phyloP scores from a whole-genome alignment of 2,329 filamentous ascomycete genomes.

The Xylariaceae sp. region DNA sequence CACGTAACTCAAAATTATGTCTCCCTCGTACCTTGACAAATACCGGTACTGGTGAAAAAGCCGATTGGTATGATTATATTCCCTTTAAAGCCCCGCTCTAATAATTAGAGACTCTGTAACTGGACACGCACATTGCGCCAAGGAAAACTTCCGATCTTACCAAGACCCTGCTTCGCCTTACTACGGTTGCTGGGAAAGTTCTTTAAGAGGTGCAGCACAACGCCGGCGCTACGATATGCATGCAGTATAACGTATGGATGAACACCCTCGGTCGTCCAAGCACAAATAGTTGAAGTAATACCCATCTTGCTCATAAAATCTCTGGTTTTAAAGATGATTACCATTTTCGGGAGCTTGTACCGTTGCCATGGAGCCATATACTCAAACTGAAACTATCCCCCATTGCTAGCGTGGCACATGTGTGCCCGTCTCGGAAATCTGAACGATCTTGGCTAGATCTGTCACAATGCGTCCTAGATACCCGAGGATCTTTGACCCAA shows the following conservation, averaged over 20 bases:
- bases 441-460: slow-evolving; percentile 15
- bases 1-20: too few relatives aligned
- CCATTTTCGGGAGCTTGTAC: not conserved
- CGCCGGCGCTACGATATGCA: slow-evolving; percentile 1
- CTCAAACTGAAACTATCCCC: not conserved
- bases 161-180: slow-evolving; percentile 9
- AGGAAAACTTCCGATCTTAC: not conserved
- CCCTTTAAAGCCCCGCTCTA: not conserved
- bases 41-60: not conserved
- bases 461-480: slow-evolving; percentile 18
- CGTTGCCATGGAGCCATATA: not conserved
- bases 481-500: slow-evolving; percentile 10
- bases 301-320: not conserved
- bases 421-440: not conserved
- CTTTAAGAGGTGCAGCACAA: slow-evolving; percentile 5
- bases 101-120: not conserved
- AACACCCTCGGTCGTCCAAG: not conserved
- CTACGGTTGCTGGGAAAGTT: slow-evolving; percentile 7
- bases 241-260: not conserved
- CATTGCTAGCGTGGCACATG: not conserved
- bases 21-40: not conserved
- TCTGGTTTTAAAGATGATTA: not conserved
- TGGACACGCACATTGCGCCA: not conserved
- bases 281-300: not conserved
- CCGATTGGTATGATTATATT: not conserved